Base-by-base conservation (phyloP, 768 basidiomycete genomes). In the Mycena maculata region DNA sequence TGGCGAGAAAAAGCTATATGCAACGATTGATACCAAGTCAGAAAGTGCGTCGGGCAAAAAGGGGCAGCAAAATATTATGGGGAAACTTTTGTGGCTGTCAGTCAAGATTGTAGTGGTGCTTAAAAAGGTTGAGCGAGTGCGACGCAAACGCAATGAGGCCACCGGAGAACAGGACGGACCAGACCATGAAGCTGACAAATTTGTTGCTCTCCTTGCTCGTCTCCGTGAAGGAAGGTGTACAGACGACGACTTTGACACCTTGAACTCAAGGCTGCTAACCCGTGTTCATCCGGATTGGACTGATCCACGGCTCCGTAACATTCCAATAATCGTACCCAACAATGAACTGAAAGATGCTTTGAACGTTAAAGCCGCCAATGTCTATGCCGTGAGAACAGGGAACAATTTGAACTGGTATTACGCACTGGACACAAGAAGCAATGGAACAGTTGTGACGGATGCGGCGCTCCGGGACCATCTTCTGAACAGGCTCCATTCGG, bases 71-170 rank as follows among this genome's bases (percentile, higher is more conserved):
- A 28, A 48, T 25, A 48, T 48, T 48, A 25, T 48, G 47, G 47
- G 47, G 23, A 48, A 48, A 48, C 47, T 48, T 28, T 48, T 48
- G n/a, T n/a, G n/a, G n/a, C n/a, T n/a, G n/a, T n/a, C n/a, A n/a
- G n/a, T n/a, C n/a, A n/a, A n/a, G n/a, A 23, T 48, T n/a, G 47
- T 25, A 23, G 16, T 48, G 22, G n/a, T n/a, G 22, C 47, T n/a
- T n/a, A 48, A 48, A 16, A 48, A 7, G 6, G 47, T 48, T 6
- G 47, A n/a, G n/a, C 25, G 23, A 25, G 4, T 4, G 8, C 25
- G 7, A 48, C 4, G n/a, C 22, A 25, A 12, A 25, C 47, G 47
- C 23, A 48, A 25, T 48, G 23, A 48, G n/a, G n/a, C n/a, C 47
- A 48, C 47, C 15, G 47, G 47, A 28, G 47, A 48, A 28, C 47